Conservation (phyloP, 139 green algal species). For the Bryopsis sp. region DNA sequence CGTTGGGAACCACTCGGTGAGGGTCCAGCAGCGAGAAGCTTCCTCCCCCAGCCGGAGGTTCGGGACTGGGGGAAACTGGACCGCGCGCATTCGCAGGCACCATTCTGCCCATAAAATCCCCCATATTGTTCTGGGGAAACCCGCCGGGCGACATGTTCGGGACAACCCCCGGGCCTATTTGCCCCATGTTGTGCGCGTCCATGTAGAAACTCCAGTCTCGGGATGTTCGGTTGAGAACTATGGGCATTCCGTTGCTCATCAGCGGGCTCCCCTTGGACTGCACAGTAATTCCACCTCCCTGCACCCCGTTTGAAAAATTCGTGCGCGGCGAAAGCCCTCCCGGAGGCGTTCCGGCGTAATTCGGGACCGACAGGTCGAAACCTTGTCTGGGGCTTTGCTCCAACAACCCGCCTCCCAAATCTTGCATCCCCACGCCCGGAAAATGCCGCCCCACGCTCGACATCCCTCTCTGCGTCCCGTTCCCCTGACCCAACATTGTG, state of each 20-base stretch:
- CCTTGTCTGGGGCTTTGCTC: neutral
- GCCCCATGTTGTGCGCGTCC: neutral
- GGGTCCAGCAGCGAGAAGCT: too few species aligned
- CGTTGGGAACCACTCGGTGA: too few species aligned
- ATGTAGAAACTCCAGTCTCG: neutral
- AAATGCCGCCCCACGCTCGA: neutral
- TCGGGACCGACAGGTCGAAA: neutral
- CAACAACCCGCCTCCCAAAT: neutral
- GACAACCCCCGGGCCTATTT: too few species aligned
- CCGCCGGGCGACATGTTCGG: too few species aligned
- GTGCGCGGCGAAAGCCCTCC: neutral
- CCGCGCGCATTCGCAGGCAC: too few species aligned
- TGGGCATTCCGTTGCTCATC: neutral
- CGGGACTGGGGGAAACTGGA: too few species aligned
- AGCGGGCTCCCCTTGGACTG: neutral
- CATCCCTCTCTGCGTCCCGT: neutral
- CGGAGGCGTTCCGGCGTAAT: neutral
- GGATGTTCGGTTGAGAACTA: neutral
- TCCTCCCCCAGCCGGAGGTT: too few species aligned
- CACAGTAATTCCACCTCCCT: too few species aligned
- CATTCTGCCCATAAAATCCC: too few species aligned
- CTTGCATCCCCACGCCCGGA: neutral
- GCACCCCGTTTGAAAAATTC: neutral
- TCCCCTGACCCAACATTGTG: too few species aligned
- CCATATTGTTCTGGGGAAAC: too few species aligned